Evolutionary conservation across 139 green algal species (phyloP).

Genomic region (Zygnema cylindricum): DNA sequence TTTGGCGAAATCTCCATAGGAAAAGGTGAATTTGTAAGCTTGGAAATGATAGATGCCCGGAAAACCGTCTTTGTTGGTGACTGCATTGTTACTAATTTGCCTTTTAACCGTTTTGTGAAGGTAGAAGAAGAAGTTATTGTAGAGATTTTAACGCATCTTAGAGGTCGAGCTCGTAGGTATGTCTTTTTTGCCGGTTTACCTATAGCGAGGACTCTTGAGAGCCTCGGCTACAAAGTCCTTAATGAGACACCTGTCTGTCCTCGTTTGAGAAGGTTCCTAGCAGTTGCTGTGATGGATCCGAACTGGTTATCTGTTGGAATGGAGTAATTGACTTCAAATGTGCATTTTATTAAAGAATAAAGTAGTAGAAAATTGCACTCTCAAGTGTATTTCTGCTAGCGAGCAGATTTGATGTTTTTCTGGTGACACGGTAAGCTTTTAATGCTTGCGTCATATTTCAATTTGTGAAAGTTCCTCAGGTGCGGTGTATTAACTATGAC

Average conservation of each 20-base stretch:
- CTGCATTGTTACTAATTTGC: slow-evolving; percentile 37
- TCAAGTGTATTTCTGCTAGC: too few species aligned
- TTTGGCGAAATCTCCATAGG: too few species aligned
- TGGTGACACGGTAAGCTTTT: too few species aligned
- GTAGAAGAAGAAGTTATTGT: slow-evolving; percentile 2
- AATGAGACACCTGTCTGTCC: slow-evolving; percentile 15
- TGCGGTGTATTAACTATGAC: too few species aligned
- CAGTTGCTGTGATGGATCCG: not conserved
- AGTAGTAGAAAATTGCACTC: too few species aligned
- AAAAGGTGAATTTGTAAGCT: not conserved
- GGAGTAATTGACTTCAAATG: too few species aligned
- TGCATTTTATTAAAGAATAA: too few species aligned
- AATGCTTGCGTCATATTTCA: too few species aligned
- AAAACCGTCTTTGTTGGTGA: not conserved
- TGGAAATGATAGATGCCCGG: not conserved
- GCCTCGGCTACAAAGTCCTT: slow-evolving; percentile 6
- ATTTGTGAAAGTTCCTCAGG: too few species aligned
- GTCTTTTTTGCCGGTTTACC: slow-evolving; percentile 25
- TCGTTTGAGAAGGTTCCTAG: slow-evolving; percentile 10
- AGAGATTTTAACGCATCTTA: slow-evolving; percentile 20
- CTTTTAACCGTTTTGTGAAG: slow-evolving; percentile 37
- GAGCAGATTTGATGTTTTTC: too few species aligned
- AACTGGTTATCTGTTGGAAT: too few species aligned
- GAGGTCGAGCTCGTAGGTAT: not conserved
- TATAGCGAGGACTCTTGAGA: not conserved